These are phyloP conservation scores for Rhinocladiella similis DNA, from an alignment of 2,329 filamentous ascomycete species.

Conservation along the genomic window DNA sequence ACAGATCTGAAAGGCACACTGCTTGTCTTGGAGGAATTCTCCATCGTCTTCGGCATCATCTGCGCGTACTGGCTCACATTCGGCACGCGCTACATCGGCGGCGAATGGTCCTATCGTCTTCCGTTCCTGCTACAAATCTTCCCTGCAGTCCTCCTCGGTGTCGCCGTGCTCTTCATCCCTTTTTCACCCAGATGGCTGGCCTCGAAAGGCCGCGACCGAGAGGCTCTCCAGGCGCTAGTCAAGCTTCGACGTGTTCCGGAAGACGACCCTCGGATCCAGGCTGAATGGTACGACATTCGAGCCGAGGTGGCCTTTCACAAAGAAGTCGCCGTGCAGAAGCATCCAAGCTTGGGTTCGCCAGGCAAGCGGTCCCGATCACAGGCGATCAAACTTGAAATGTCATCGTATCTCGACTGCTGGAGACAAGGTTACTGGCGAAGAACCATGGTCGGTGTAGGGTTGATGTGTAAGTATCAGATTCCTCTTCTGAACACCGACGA, in stretches of 20 bases:
- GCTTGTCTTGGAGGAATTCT: constrained; percentile 40
- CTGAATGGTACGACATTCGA: constrained; percentile 53
- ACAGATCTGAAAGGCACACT: constrained; percentile 30
- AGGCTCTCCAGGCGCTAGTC: constrained; percentile 49
- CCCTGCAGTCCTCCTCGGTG: constrained; percentile 38
- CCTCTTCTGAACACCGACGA: too few species aligned
- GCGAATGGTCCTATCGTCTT: constrained; percentile 50
- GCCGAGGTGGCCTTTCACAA: constrained; percentile 56
- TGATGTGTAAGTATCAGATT: constrained; percentile 47
- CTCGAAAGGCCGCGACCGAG: constrained; percentile 48
- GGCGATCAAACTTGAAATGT: constrained; percentile 49
- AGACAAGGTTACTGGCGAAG: constrained; percentile 51
- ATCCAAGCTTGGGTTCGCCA: constrained; percentile 39
- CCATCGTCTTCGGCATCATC: constrained; percentile 40
- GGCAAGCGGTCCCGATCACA: constrained; percentile 29
- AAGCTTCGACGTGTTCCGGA: constrained; percentile 50
- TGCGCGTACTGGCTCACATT: constrained; percentile 44
- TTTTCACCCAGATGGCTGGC: constrained; percentile 58
- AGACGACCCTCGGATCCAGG: constrained; percentile 51
- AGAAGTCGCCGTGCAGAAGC: constrained; percentile 43
- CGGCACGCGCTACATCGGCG: constrained; percentile 44
- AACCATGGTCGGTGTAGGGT: constrained; percentile 51
- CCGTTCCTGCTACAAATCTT: constrained; percentile 51
- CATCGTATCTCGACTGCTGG: constrained; percentile 53
- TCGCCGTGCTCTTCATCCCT: constrained; percentile 47